Evolutionary conservation across 768 basidiomycete species (phyloP), one percentile per base, ranked within the genome.

Genomic region (Dacryopinax primogenitus): DNA sequence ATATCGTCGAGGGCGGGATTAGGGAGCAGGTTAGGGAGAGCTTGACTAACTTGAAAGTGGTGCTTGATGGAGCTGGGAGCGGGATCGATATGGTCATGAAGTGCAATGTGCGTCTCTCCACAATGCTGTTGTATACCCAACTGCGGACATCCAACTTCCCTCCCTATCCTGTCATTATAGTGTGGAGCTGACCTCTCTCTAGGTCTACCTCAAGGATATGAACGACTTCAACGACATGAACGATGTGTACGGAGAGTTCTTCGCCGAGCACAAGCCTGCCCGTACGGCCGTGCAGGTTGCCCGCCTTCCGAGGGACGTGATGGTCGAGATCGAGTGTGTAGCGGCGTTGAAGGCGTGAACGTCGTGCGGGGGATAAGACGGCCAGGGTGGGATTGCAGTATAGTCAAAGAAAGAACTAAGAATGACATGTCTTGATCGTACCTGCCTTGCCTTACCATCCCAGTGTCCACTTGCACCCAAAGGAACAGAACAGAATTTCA

Each of bases 201-300:
- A 93, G 92, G 87, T 94, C 28, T 98, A 96, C 78, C 76, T 98
- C 73, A 92, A 95, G 75, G 78, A 83, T 67, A 94, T 98, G 91
- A 79, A 90, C 69, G 90, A 99, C 75, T 98, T 98, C 72, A 84
- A 72, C 2, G 77, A 81, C 39, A 84, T 96, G 71, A 97, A 97
- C 74, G 82, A 76, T 16, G 79, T 92, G 67, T 98, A 96, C 74
- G 82, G 83, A 35, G 78, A 83, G 64, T 87, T 90, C 76, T 97
- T 98, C 73, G 92, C 90, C 11, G 81, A 83, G 33, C 90, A 94
- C 78, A 93, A 90, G 75, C 95, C 96, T 58, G 93, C 96, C 2
- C 81, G 96, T 67, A 92, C 92, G 33, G 85, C 88, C 33, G 90
- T 99, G 63, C 92, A 97, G 78, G 91, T 92, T 33, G 85, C 81